Evolutionary conservation across 2,329 filamentous ascomycete genomes (phyloP).

Genomic region (Diaporthe sp.): DNA sequence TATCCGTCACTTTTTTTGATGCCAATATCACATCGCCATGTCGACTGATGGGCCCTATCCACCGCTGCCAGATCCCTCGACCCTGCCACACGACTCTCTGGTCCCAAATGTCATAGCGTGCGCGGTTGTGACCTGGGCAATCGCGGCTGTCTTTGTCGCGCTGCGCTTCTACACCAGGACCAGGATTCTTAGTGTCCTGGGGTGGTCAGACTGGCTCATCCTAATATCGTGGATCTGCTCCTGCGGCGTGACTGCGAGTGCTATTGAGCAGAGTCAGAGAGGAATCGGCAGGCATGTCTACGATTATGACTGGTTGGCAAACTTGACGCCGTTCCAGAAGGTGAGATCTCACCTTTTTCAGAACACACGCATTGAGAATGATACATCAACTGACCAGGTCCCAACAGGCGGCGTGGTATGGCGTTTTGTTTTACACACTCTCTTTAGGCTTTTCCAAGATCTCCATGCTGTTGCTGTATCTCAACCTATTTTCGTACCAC

Average conservation of each 20-base stretch:
- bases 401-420: conserved; percentile 46
- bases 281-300: conserved; percentile 37
- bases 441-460: conserved; percentile 49
- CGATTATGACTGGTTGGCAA: conserved; percentile 36
- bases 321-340: conserved; percentile 7
- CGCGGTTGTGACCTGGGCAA: conserved; percentile 47
- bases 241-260: conserved; percentile 45
- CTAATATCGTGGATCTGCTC: conserved; percentile 52
- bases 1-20: conserved; percentile 16
- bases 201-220: conserved; percentile 55
- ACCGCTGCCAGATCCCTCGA: conserved; percentile 8
- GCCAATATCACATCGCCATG: background rate
- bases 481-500: conserved; percentile 48
- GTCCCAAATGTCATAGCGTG: conserved; percentile 48
- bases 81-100: conserved; percentile 32
- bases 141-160: conserved; percentile 52
- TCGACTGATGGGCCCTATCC: conserved; percentile 18
- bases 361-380: no score
- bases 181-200: conserved; percentile 52
- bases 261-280: conserved; percentile 44
- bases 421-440: conserved; percentile 48
- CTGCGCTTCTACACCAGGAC: conserved; percentile 57
- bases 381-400: background rate
- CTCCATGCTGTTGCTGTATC: conserved; percentile 50
- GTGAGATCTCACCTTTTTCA: background rate